Conservation (phyloP, 805 yeast genomes). For the Priceomyces haplophilus region DNA sequence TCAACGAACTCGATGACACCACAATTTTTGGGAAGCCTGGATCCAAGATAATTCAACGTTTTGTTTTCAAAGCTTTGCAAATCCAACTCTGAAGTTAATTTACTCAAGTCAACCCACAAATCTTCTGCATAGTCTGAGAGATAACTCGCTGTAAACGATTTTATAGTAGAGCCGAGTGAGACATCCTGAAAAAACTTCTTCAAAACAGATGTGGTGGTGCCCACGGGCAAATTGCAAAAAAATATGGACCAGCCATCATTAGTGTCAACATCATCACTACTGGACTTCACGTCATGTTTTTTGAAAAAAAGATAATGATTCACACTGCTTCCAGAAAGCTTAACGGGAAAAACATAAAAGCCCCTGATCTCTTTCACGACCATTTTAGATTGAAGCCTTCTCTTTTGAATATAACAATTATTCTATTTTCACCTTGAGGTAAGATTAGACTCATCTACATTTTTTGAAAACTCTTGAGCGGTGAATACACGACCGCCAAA, state of each 20-base stretch:
- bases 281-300: conserved; percentile 51
- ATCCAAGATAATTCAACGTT: conserved; percentile 1
- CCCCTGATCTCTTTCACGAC: conserved; percentile 51
- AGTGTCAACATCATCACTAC: conserved; percentile 20
- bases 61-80: conserved; percentile 16
- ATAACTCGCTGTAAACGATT: conserved; percentile 35
- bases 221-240: conserved; percentile 70
- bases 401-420: not conserved
- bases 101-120: conserved; percentile 50
- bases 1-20: conserved; percentile 76
- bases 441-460: not conserved
- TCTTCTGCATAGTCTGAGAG: conserved; percentile 45
- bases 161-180: conserved; percentile 64
- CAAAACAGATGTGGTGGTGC: conserved; percentile 49
- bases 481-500: not conserved
- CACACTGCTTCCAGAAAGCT: conserved; percentile 33
- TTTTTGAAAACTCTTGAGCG: not conserved
- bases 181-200: conserved; percentile 57
- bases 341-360: conserved; percentile 49
- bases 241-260: conserved; percentile 59
- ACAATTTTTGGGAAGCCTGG: conserved; percentile 67
- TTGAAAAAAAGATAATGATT: conserved; percentile 63
- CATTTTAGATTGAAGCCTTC: conserved; percentile 6
- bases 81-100: conserved; percentile 54
- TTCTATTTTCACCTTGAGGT: too few relatives aligned